phyloP scores from a whole-genome alignment of 2,329 filamentous ascomycete species.

The Fusarium torulosum region DNA sequence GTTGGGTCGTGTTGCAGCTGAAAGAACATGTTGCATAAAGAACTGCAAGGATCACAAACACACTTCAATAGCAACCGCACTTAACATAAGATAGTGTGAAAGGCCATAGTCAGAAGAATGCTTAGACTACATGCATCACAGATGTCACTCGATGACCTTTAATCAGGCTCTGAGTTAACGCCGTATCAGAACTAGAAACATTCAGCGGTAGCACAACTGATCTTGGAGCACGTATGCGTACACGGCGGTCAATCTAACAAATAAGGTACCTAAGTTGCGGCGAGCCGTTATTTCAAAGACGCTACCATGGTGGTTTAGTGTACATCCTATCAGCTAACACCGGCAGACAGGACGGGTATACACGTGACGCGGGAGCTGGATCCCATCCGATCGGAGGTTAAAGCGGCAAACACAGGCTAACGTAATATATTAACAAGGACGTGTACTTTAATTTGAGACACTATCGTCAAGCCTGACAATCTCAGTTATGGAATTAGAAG shows the following conservation, averaged over 20 bases:
- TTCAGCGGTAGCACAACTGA: too few species aligned
- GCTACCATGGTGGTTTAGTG: not conserved
- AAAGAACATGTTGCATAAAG: not conserved
- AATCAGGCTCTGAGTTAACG: too few species aligned
- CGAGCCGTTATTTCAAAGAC: constrained; percentile 1
- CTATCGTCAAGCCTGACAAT: constrained; percentile 9
- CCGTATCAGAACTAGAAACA: too few species aligned
- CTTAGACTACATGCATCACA: too few species aligned
- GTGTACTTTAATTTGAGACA: constrained; percentile 25
- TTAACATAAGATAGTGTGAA: not conserved
- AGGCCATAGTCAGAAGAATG: not conserved
- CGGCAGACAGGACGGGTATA: not conserved
- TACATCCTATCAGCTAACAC: not conserved
- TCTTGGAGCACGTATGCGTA: not conserved
- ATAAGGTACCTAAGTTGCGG: not conserved
- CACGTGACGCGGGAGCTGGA: constrained; percentile 22
- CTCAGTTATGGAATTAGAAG: not conserved
- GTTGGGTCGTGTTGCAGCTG: not conserved
- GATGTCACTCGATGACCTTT: too few species aligned
- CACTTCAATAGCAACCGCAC: not conserved
- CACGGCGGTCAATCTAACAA: not conserved
- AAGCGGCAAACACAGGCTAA: constrained; percentile 5
- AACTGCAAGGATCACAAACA: not conserved
- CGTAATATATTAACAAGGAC: not conserved
- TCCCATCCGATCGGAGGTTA: constrained; percentile 16